Evolutionary conservation across 2,329 filamentous ascomycete genomes (phyloP), one percentile per base, ranked within the genome.

Genomic region (Botrytis hyacinthi): DNA sequence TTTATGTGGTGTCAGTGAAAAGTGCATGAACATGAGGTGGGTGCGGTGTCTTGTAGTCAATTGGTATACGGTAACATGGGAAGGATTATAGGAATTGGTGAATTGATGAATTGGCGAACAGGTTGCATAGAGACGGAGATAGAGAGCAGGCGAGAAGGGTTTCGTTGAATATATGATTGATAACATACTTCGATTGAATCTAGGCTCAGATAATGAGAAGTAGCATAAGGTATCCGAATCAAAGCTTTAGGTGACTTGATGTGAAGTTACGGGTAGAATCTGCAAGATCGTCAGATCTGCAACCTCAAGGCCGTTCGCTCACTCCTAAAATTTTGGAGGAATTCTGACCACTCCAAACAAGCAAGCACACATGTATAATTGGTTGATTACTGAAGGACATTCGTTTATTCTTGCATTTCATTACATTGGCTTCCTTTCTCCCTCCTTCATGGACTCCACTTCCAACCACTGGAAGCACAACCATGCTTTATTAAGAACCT

Each of bases 21-120:
- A 46, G n/a, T 65, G 48, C 66, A 57, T 68, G 66, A 68, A 57
- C 66, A n/a, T 40, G 48, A n/a, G 48, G 66, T 68, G 35, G 66
- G 66, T 63, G 61, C 61, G 37, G 61, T 44, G 37, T 42, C n/a
- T 57, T 29, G 51, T 18, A 29, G 51, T 57, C 51, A 3, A 57
- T 57, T 57, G n/a, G n/a, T 32, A 18, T 29, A 29, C 14, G 14
- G 16, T 0, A 29, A 57, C 29, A 57, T 57, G 51, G 51, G 8
- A 57, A 32, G 7, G 14, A 18, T 29, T 57, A 18, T 18, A 32
- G 18, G n/a, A 57, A 29, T 29, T 29, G 51, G 1, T 57, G 14
- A 9, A 57, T 18, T 9, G 26, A n/a, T 16, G 48, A 54, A 40
- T n/a, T 54, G 48, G 26, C 26, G 4, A n/a, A 54, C 0, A 3